phyloP scores from a whole-genome alignment of 331 rosid species.

The Prunus yedoensis region DNA sequence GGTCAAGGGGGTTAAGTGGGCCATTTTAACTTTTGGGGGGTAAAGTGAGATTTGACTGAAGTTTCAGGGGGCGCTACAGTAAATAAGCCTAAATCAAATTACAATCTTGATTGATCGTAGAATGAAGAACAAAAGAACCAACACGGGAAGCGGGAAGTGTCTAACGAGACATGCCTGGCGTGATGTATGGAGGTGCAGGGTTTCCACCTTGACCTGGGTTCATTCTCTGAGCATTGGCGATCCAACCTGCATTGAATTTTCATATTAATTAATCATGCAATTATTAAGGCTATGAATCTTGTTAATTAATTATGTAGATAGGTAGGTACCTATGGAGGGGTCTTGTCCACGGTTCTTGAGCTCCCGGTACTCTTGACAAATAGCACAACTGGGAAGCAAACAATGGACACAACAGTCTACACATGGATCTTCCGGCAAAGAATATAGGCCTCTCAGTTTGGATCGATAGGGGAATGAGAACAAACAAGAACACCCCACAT shows the following conservation, averaged over 20 bases:
- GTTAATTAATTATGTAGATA: neutral
- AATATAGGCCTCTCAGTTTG: constrained; percentile 35
- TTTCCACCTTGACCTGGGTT: constrained; percentile 3
- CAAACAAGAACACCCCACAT: constrained; percentile 16
- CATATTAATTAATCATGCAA: neutral
- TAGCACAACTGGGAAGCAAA: constrained; percentile 26
- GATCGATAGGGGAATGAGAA: constrained; percentile 31
- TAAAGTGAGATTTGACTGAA: too few relatives aligned
- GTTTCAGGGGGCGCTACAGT: too few relatives aligned
- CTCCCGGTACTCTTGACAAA: constrained; percentile 58
- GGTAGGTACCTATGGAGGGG: constrained; percentile 38
- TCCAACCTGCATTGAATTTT: constrained; percentile 28
- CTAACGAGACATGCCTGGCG: constrained; percentile 12
- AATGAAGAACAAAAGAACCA: neutral
- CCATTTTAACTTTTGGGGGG: too few relatives aligned
- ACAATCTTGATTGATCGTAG: neutral
- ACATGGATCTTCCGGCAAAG: constrained; percentile 47
- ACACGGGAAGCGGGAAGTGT: too few relatives aligned
- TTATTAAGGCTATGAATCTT: neutral
- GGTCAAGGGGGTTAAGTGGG: too few relatives aligned
- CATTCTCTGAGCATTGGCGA: constrained; percentile 20
- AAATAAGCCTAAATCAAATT: neutral
- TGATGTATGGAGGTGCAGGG: constrained; percentile 9
- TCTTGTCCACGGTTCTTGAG: constrained; percentile 51
- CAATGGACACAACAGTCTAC: constrained; percentile 38